These are phyloP conservation scores for Trametes polyzona DNA, from an alignment of 1,284 basidiomycete species.

Conservation along the genomic window DNA sequence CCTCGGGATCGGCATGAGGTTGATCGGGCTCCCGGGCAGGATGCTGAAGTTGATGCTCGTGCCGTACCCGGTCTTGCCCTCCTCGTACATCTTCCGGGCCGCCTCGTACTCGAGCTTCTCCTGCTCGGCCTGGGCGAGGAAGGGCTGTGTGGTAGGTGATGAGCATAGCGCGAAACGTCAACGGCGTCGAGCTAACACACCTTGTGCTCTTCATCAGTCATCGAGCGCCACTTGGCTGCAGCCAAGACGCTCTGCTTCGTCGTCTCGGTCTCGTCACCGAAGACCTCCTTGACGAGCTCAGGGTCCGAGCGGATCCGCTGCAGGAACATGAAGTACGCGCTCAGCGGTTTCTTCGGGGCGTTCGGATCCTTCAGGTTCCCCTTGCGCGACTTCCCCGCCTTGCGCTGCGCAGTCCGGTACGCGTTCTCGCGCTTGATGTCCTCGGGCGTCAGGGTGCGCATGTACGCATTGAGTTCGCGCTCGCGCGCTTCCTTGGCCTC, in stretches of 20 bases:
- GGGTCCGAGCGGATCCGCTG: constrained; percentile 84
- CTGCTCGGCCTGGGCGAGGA: constrained; percentile 87
- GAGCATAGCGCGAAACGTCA: constrained; percentile 9
- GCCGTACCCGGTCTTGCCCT: constrained; percentile 71
- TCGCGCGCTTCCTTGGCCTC: constrained; percentile 85
- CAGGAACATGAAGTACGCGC: constrained; percentile 95
- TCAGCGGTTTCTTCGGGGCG: constrained; percentile 94
- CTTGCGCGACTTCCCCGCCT: constrained; percentile 91
- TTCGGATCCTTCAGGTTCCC: constrained; percentile 97
- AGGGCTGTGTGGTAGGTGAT: constrained; percentile 59
- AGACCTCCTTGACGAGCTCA: constrained; percentile 75
- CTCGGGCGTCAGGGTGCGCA: constrained; percentile 89
- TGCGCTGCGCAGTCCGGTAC: constrained; percentile 90
- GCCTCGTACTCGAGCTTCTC: constrained; percentile 92
- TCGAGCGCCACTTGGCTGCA: constrained; percentile 89
- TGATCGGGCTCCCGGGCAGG: constrained; percentile 61
- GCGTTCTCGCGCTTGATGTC: constrained; percentile 95
- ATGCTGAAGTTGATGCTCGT: constrained; percentile 81
- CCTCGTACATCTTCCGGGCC: constrained; percentile 81
- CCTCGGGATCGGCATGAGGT: constrained; percentile 45
- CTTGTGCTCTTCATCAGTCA: constrained; percentile 91
- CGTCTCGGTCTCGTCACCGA: constrained; percentile 93
- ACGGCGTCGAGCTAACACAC: constrained; percentile 45
- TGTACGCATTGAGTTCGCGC: constrained; percentile 83
- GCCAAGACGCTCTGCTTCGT: constrained; percentile 95